Conservation (phyloP, 2,329 filamentous ascomycete species). For the Trichothecium roseum region DNA sequence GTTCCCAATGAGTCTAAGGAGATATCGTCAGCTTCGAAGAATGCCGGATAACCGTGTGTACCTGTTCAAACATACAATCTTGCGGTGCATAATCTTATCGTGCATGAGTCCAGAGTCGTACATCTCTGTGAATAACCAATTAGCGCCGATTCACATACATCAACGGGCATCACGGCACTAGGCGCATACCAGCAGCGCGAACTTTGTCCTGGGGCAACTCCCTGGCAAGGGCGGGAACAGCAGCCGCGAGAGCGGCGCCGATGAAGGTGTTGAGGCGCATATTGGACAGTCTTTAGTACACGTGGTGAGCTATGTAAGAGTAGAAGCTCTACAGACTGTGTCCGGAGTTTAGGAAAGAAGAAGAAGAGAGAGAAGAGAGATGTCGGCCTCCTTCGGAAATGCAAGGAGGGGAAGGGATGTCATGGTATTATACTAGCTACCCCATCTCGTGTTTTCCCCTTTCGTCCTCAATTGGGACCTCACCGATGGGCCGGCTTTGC, state of each 20-base stretch:
- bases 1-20: conserved; percentile 9
- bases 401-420: too few relatives aligned
- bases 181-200: conserved; percentile 7
- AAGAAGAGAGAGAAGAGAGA: too few relatives aligned
- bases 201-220: conserved; percentile 11
- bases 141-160: neutral
- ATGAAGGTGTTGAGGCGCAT: conserved; percentile 10
- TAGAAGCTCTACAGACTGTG: too few relatives aligned
- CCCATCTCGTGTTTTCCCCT: too few relatives aligned
- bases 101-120: conserved; percentile 13
- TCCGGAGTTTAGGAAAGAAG: too few relatives aligned
- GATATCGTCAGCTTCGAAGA: too few relatives aligned
- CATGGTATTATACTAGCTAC: too few relatives aligned
- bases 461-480: too few relatives aligned
- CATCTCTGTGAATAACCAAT: conserved; percentile 6
- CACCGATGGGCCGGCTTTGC: too few relatives aligned
- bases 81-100: conserved; percentile 10
- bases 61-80: conserved; percentile 8
- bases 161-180: neutral
- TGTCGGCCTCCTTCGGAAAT: too few relatives aligned
- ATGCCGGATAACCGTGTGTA: too few relatives aligned
- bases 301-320: too few relatives aligned
- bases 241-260: conserved; percentile 7
- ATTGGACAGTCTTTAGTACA: neutral
- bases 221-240: conserved; percentile 5